phyloP scores from a whole-genome alignment of 2,329 filamentous ascomycete species.

The Curvularia verruculosa region DNA sequence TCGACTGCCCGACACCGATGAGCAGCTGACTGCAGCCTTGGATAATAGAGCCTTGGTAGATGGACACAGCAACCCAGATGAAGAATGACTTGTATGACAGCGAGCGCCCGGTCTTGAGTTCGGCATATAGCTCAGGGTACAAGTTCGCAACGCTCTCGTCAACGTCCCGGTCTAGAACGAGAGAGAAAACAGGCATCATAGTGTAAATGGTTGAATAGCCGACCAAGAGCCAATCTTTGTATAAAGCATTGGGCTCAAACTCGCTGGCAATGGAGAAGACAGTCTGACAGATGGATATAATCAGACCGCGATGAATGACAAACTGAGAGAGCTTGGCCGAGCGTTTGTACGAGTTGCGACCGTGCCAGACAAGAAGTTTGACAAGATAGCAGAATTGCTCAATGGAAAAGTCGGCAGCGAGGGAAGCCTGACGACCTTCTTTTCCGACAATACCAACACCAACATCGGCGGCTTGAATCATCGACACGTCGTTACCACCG shows the following conservation, averaged over 20 bases:
- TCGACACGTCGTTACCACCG: slow-evolving; percentile 96
- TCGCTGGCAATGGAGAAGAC: slow-evolving; percentile 93
- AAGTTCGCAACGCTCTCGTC: slow-evolving; percentile 92
- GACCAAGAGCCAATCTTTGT: slow-evolving; percentile 93
- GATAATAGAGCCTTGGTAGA: slow-evolving; percentile 95
- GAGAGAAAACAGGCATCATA: slow-evolving; percentile 86
- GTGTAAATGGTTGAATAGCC: slow-evolving; percentile 97
- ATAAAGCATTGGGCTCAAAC: slow-evolving; percentile 92
- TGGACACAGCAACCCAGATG: slow-evolving; percentile 90
- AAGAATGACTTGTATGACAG: slow-evolving; percentile 95
- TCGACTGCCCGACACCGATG: slow-evolving; percentile 64
- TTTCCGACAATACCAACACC: slow-evolving; percentile 98
- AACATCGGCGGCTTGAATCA: slow-evolving; percentile 98
- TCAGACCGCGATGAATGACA: slow-evolving; percentile 94
- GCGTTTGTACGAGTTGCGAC: slow-evolving; percentile 95
- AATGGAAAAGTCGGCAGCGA: slow-evolving; percentile 96
- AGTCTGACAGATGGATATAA: slow-evolving; percentile 94
- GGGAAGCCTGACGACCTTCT: slow-evolving; percentile 90
- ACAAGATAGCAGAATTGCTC: slow-evolving; percentile 94
- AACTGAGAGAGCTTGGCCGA: slow-evolving; percentile 96
- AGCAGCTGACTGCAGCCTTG: slow-evolving; percentile 92
- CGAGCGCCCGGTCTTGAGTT: slow-evolving; percentile 85
- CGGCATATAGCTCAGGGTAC: slow-evolving; percentile 97
- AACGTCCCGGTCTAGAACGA: slow-evolving; percentile 93
- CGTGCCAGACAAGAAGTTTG: slow-evolving; percentile 98